These are phyloP conservation scores for Geotrichum cucujoidarum DNA, from an alignment of 1,139 yeast genomes.

Conservation along the genomic window DNA sequence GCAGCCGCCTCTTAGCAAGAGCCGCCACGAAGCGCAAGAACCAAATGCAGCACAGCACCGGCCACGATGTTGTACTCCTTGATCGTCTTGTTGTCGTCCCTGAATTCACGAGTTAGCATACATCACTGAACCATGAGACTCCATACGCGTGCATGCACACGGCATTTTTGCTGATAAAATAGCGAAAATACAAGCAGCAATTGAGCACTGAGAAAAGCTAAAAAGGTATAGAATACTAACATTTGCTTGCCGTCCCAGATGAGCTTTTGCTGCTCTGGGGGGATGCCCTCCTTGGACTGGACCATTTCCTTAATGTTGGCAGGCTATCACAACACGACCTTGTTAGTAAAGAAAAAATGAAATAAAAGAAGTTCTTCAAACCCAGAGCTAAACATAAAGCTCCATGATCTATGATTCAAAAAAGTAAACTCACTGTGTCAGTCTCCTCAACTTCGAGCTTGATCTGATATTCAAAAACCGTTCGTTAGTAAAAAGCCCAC, in stretches of 20 bases:
- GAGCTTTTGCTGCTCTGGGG: conserved; percentile 91
- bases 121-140: too few species aligned
- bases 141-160: too few species aligned
- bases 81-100: conserved; percentile 68
- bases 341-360: conserved; percentile 1
- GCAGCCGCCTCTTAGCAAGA: too few species aligned
- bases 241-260: conserved; percentile 89
- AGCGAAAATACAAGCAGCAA: too few species aligned
- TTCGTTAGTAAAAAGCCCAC: too few species aligned
- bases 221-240: too few species aligned
- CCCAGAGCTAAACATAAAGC: too few species aligned
- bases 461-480: too few species aligned
- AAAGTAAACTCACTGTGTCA: conserved; percentile 48
- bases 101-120: conserved; percentile 21
- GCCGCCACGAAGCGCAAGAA: conserved; percentile 88
- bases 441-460: conserved; percentile 72
- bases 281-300: conserved; percentile 96
- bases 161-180: too few species aligned
- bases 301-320: conserved; percentile 83
- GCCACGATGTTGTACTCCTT: conserved; percentile 55
- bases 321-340: conserved; percentile 44
- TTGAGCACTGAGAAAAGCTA: too few species aligned
- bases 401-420: too few species aligned
- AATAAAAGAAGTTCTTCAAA: not conserved
- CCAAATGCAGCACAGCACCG: conserved; percentile 84